Evolutionary conservation across 208 protist species (phyloP).

Genomic region (Crithidia brevicula): DNA sequence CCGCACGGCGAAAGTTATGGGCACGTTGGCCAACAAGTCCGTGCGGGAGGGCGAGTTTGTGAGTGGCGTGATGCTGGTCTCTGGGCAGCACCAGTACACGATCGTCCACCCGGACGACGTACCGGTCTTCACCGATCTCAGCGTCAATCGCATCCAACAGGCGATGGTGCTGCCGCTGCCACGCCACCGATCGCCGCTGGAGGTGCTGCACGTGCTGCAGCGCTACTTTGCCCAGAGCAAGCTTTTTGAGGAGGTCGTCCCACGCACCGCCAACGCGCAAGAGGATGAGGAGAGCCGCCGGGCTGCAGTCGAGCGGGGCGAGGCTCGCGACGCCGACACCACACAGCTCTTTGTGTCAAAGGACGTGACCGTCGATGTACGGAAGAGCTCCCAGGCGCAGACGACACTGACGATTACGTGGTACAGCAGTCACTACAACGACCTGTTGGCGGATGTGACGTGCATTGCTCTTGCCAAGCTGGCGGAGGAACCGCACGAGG

Average conservation of each 20-base stretch:
- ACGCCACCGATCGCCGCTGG: slow-evolving; percentile 65
- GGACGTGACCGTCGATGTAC: slow-evolving; percentile 79
- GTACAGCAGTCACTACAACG: slow-evolving; percentile 84
- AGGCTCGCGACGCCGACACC: slow-evolving; percentile 29
- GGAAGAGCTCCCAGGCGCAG: slow-evolving; percentile 66
- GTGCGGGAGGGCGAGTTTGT: slow-evolving; percentile 72
- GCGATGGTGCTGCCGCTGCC: slow-evolving; percentile 88
- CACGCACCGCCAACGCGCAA: slow-evolving; percentile 20
- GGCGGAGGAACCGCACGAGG: slow-evolving; percentile 58
- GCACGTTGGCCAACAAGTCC: slow-evolving; percentile 58
- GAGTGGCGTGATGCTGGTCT: slow-evolving; percentile 89
- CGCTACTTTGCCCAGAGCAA: slow-evolving; percentile 87
- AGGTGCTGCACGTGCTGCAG: slow-evolving; percentile 82
- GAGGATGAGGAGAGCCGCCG: slow-evolving; percentile 22
- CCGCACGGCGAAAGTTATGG: slow-evolving; percentile 93
- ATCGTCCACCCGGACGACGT: slow-evolving; percentile 89
- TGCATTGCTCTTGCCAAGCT: slow-evolving; percentile 88
- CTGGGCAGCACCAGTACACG: slow-evolving; percentile 81
- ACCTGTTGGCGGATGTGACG: slow-evolving; percentile 89
- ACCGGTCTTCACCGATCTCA: slow-evolving; percentile 85
- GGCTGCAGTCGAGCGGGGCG: slow-evolving; percentile 22
- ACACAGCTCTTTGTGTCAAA: slow-evolving; percentile 59
- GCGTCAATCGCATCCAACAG: slow-evolving; percentile 79
- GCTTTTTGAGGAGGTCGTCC: slow-evolving; percentile 61
- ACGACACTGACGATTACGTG: slow-evolving; percentile 90